phyloP scores from a whole-genome alignment of 441 rosid genomes.

The Eugenia klotzschiana region DNA sequence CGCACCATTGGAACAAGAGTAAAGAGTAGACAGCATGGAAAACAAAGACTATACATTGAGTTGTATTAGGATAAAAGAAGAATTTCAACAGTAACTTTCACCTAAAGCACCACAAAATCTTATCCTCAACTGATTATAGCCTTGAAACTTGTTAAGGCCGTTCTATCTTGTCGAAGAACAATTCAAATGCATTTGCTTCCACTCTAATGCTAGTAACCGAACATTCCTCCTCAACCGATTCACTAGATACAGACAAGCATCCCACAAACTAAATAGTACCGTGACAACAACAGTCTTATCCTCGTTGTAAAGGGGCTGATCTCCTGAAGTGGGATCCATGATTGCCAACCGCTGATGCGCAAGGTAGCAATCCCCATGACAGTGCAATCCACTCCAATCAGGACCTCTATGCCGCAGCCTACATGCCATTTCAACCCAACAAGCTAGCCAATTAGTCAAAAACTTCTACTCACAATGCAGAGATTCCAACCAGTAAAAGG shows the following conservation, averaged over 20 bases:
- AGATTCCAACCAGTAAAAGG: neutral
- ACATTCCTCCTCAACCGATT: neutral
- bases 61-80: neutral
- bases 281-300: conserved; percentile 84
- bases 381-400: conserved; percentile 94
- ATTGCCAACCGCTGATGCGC: conserved; percentile 95
- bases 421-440: conserved; percentile 3
- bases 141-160: neutral
- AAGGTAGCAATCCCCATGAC: conserved; percentile 61
- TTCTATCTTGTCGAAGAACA: neutral
- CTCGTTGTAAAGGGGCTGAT: conserved; percentile 92
- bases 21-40: neutral
- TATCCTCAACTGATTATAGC: too few species aligned
- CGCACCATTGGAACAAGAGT: neutral
- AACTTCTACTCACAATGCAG: neutral
- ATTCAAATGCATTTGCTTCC: neutral
- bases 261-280: conserved; percentile 18
- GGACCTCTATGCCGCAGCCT: conserved; percentile 94
- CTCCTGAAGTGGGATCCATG: conserved; percentile 89
- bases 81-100: neutral
- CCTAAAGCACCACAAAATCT: neutral
- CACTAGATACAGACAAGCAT: neutral
- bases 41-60: neutral
- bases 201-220: neutral
- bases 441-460: neutral